These are phyloP conservation scores for Lenwebbia sp. DNA, from an alignment of 345 rosid genomes.

Conservation along the genomic window DNA sequence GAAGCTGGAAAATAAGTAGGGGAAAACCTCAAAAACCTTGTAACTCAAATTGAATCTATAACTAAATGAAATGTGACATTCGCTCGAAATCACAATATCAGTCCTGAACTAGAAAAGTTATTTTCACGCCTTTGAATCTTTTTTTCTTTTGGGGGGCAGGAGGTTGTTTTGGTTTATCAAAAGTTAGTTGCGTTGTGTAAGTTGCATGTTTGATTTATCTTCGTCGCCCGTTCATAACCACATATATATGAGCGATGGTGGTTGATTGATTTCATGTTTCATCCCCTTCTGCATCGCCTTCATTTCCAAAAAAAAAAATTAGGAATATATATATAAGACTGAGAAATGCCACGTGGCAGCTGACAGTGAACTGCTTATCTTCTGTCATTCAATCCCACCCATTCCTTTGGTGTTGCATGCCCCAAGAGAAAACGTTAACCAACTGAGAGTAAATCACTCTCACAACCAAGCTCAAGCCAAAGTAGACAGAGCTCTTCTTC, in stretches of 20 bases:
- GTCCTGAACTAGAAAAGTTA: background rate
- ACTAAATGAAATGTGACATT: background rate
- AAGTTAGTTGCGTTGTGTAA: background rate
- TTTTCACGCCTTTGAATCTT: background rate
- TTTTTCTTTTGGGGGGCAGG: background rate
- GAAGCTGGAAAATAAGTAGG: background rate
- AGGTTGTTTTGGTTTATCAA: fast-evolving
- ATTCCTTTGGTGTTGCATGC: background rate
- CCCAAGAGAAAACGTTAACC: background rate
- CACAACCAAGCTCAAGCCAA: background rate
- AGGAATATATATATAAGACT: background rate
- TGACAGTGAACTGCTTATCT: background rate
- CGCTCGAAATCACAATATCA: background rate
- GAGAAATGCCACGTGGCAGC: conserved; percentile 1
- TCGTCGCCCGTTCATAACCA: conserved; percentile 11
- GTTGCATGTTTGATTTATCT: background rate
- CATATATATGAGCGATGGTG: conserved; percentile 26
- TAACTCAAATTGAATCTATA: background rate
- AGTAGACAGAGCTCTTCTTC: background rate
- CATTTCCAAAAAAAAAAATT: background rate
- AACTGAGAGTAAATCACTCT: background rate
- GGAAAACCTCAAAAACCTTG: background rate
- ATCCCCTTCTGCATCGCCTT: background rate
- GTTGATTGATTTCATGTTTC: conserved; percentile 5
- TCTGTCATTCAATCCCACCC: background rate